These are phyloP conservation scores for Mycotypha africana DNA, from an alignment of 371 early-diverging fungal genomes.

Conservation along the genomic window DNA sequence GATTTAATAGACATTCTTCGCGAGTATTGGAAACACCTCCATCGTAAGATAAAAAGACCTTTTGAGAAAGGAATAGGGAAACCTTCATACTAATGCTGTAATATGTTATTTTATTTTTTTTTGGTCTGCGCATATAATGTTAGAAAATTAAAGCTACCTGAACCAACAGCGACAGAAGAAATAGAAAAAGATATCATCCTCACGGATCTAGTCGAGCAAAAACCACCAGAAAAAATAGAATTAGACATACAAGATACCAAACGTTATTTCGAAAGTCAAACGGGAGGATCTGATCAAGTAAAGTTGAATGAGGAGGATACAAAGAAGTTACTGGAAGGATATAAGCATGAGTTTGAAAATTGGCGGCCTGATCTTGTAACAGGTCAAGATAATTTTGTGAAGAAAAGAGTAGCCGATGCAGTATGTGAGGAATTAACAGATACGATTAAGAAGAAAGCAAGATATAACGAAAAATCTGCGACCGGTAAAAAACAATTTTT, in stretches of 20 bases:
- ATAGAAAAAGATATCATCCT: constrained; percentile 52
- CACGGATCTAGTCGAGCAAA: constrained; percentile 56
- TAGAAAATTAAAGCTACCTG: constrained; percentile 13
- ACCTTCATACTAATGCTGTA: too few relatives aligned
- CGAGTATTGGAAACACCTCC: constrained; percentile 61
- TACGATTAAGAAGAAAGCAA: constrained; percentile 28
- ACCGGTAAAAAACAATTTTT: constrained; percentile 27
- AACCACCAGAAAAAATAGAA: constrained; percentile 44
- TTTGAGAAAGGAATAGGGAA: background rate
- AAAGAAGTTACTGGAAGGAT: constrained; percentile 15
- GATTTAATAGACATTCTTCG: constrained; percentile 88
- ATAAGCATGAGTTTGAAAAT: constrained; percentile 26
- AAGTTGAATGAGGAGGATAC: constrained; percentile 23
- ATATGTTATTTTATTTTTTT: too few relatives aligned
- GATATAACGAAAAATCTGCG: constrained; percentile 18
- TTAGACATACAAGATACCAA: constrained; percentile 73
- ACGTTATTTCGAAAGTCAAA: constrained; percentile 77
- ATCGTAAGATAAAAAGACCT: constrained; percentile 28
- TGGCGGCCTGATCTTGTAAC: constrained; percentile 41
- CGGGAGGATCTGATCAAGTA: constrained; percentile 25
- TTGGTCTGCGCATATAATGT: too few relatives aligned
- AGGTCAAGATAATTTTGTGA: constrained; percentile 17
- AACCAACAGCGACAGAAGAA: constrained; percentile 24
- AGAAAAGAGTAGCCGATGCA: constrained; percentile 23
- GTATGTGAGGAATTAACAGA: constrained; percentile 28